Base-by-base conservation (phyloP, 1,139 yeast species). In the Yamadazyma diospyri region DNA sequence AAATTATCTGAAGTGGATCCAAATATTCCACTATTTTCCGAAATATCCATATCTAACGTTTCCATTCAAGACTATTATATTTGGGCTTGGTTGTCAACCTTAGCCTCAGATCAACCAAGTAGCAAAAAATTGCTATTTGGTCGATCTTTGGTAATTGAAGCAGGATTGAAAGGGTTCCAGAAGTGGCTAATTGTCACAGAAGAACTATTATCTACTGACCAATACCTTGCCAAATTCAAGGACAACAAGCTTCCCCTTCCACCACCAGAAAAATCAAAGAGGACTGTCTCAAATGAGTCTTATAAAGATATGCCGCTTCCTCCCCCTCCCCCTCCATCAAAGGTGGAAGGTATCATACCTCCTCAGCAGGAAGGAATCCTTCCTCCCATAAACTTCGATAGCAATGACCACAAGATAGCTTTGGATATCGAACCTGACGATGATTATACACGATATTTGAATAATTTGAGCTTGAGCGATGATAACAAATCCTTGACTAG, bases 71-170 rank as follows among this genome's bases (percentile, higher is more conserved):
- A 87, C 51, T 87, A 83, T 51, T 86, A 81, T 49, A 84, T 86
- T 18, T 87, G 95, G 95, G 76, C 95, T 0, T 87, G 96, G 96
- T 64, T 86, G 46, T 78, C 88, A 3, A 74, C 88, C 2, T 56
- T 86, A 17, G 86, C 86, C 0, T 72, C 79, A 27, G 96, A 87
- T 49, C 86, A 85, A 51, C 78, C 88, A 1, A 64, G 71, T 24
- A 59, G 64, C 19, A 76, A 80, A 45, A 83, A 83, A 53, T 72
- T 72, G 20, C 57, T 80, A 2, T 87, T 87, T 63, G 96, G 96
- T 5, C 71, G 94, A 39, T 78, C 94, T 0, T 66, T 86, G 35
- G 85, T 87, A 5, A 72, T 81, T 4, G 89, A 82, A 44, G 81
- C 84, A 30, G 78, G 76, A 18, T 64, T 79, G 41, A 80, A 78